Base-by-base conservation (phyloP, 1,284 basidiomycete genomes). In the Cryptococcus neoformans region DNA sequence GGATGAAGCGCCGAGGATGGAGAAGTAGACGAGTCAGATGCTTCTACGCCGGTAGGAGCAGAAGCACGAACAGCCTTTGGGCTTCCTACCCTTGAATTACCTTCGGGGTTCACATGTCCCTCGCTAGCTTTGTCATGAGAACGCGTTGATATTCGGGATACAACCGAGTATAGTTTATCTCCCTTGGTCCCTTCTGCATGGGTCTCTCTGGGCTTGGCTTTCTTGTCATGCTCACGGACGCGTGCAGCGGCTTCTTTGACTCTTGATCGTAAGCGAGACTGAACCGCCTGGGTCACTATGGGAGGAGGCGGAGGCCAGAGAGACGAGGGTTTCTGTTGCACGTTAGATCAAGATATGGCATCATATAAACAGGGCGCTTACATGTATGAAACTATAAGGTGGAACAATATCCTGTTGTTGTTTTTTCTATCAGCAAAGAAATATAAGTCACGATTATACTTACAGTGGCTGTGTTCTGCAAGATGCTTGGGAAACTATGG, bases 281-380 rank as follows among this genome's bases (percentile, higher is more conserved):
- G 88, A 14, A 92, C 84, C 42, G 76, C 77, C 17, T 70, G 78
- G 7, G 86, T 87, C 38, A 90, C 74, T 52, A 88, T 87, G 21
- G 87, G 84, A 1, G 89, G 81, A 0, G 93, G 92, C 1, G 92
- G 92, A 1, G 93, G 93, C 93, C 93, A 97, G 6, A 96, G 79
- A 1, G 86, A 83, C 48, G 89, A 92, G 0, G 92, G 92, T 71
- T 92, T 93, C 78, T 92, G 85, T 48, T 86, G 14, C 14, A 10
- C 34, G n/a, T 51, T 17, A 39, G 48, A 2, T 86, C 87, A 63
- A 83, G 85, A 76, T 67, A 3, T 86, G 86, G 44, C 35, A 28
- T 11, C 1, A 3, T 5, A 50, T 17, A 8, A 16, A 8, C 21
- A 45, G 16, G n/a, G 9, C 9, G 60, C 70, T 49, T 44, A 77